Evolutionary conservation across 176 grass and related monocot genomes (phyloP).

Genomic region (Carex kokanica): DNA sequence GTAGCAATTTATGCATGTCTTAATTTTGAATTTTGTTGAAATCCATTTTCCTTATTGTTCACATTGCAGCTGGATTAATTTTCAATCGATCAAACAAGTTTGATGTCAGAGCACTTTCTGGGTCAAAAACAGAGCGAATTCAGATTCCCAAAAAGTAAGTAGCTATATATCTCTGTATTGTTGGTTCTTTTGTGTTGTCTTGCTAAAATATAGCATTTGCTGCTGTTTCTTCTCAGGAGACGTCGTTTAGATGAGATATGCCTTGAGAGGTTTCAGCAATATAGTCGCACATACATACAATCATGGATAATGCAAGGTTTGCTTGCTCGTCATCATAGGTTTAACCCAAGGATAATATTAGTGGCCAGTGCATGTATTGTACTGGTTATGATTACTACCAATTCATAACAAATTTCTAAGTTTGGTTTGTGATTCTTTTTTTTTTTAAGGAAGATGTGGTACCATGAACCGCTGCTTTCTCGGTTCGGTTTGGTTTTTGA

Average conservation of each 20-base stretch:
- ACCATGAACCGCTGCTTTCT: too few species aligned
- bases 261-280: slow-evolving; percentile 82
- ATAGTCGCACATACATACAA: slow-evolving; percentile 83
- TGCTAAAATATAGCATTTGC: not conserved
- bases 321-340: not conserved
- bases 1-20: not conserved
- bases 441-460: too few species aligned
- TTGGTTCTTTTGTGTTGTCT: not conserved
- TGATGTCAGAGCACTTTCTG: slow-evolving; percentile 33
- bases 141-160: slow-evolving; percentile 73
- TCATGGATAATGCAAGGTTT: slow-evolving; percentile 97
- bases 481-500: not conserved
- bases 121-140: slow-evolving; percentile 46
- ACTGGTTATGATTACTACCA: not conserved
- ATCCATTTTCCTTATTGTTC: not conserved
- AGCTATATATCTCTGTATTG: not conserved
- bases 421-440: slow-evolving; percentile 20
- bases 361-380: slow-evolving; percentile 10
- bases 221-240: slow-evolving; percentile 38
- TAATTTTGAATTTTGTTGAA: not conserved
- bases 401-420: not conserved
- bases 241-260: slow-evolving; percentile 82
- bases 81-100: slow-evolving; percentile 21
- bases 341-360: not conserved
- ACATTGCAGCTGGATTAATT: slow-evolving; percentile 38